Conservation (phyloP, 2,329 filamentous ascomycete genomes). For the Nannizzia gypsea region DNA sequence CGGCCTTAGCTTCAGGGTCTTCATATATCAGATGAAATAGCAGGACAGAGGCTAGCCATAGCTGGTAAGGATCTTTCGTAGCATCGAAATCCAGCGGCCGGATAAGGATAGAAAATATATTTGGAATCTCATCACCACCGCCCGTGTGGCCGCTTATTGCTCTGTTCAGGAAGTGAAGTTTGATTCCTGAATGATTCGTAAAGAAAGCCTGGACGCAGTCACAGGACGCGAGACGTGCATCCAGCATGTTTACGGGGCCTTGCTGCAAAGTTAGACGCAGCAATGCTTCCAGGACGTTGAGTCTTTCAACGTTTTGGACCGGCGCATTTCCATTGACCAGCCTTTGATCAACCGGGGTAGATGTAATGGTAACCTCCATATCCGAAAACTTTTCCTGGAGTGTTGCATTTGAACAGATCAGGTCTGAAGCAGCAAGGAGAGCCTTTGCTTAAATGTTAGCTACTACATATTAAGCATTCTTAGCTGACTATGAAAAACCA, state of each 20-base stretch:
- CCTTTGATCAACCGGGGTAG: constrained; percentile 20
- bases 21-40: constrained; percentile 78
- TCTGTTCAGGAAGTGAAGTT: constrained; percentile 70
- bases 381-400: constrained; percentile 86
- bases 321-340: constrained; percentile 26
- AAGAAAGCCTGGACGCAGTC: constrained; percentile 92
- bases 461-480: neutral
- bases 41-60: constrained; percentile 81
- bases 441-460: constrained; percentile 42
- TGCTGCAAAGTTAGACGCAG: constrained; percentile 68
- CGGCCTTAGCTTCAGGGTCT: constrained; percentile 63
- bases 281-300: constrained; percentile 89
- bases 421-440: constrained; percentile 70
- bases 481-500: constrained; percentile 15
- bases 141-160: constrained; percentile 78
- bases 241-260: constrained; percentile 55
- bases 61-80: constrained; percentile 69
- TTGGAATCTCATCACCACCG: constrained; percentile 70
- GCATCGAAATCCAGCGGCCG: constrained; percentile 50
- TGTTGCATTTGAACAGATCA: constrained; percentile 67
- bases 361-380: constrained; percentile 50
- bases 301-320: constrained; percentile 44
- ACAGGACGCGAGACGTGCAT: constrained; percentile 72
- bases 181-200: constrained; percentile 65
- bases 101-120: constrained; percentile 74